Evolutionary conservation across 805 yeast genomes (phyloP).

Genomic region (Pichia manshurica): DNA sequence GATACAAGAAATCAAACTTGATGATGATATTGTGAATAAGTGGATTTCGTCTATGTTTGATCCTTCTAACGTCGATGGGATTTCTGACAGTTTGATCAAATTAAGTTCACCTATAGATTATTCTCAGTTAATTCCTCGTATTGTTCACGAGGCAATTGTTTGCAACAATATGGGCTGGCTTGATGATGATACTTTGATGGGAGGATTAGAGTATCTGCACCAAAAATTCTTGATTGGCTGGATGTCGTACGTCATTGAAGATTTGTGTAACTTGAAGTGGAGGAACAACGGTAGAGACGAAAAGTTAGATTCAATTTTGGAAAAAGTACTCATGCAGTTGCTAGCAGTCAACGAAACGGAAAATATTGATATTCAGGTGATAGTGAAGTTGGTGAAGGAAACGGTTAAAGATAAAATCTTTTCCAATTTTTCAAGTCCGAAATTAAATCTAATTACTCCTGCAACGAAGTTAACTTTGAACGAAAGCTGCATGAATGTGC

Average conservation of each 20-base stretch:
- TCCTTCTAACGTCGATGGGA: conserved; percentile 49
- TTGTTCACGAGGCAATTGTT: conserved; percentile 64
- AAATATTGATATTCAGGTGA: conserved; percentile 18
- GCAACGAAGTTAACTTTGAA: neutral
- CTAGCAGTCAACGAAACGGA: conserved; percentile 15
- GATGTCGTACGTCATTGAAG: conserved; percentile 39
- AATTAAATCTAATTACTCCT: neutral
- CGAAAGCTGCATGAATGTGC: conserved; percentile 14
- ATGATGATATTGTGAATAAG: conserved; percentile 36
- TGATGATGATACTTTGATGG: conserved; percentile 53
- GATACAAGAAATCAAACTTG: conserved; percentile 1
- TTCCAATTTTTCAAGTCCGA: neutral
- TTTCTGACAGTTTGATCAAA: conserved; percentile 76
- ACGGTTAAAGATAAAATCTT: conserved; percentile 17
- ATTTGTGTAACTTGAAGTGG: conserved; percentile 20
- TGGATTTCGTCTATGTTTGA: conserved; percentile 84
- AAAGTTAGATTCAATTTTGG: conserved; percentile 11
- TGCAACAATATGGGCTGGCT: conserved; percentile 54
- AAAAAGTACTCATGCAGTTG: conserved; percentile 19
- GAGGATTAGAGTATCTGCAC: conserved; percentile 81
- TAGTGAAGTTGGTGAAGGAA: conserved; percentile 17
- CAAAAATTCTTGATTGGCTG: conserved; percentile 69
- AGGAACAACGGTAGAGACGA: conserved; percentile 6
- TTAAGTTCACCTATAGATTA: conserved; percentile 62
- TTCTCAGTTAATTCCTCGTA: conserved; percentile 61